Base-by-base conservation (phyloP, 495 filamentous ascomycete species). In the Aspergillus panamensis region DNA sequence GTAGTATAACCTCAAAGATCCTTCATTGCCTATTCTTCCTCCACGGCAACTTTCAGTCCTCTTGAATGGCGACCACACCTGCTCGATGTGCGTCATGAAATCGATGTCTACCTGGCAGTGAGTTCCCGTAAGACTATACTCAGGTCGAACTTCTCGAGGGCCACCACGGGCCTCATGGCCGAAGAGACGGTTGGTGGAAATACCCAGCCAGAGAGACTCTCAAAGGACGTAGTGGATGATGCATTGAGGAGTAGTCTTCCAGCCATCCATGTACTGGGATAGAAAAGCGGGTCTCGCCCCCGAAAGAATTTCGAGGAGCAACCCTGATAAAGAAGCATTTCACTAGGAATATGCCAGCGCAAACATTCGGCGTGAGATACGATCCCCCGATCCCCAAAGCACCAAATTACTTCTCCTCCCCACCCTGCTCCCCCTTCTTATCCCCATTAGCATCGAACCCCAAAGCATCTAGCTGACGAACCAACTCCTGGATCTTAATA, bases 401-500 rank as follows among this genome's bases (percentile, higher is more conserved):
- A 8, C 13, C 3, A 50, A 13, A 29, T 17, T 48, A 51, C 42
- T 44, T 51, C 39, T 19, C 59, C 37, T 58, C 40, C 19, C 37
- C 25, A 25, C 25, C 56, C 20, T 59, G 20, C 12, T 52, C 57
- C 3, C 58, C 60, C 65, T 81, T 82, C 65, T 75, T 77, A 48
- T 82, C 77, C 1, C 82, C 85, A 51, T 87, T 79, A 20, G 73
- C 69, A 69, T 96, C 89, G 57, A 97, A 92, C 0, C 94, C 95
- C 30, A 99, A 75, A 7, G 79, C 78, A 62, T 96, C 91, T 29
- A 99, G 79, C 69, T 97, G 91, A 32, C 91, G 81, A 51, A 96
- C 87, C 17, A 99, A 80, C 73, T 97, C 94, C 50, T 90, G 89
- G 66, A 99, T 95, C 72, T 92, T 96, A 66, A 96, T 94, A 45